Percentiles rank a stretch among this genome's conserved stretches.
Evolutionary conservation across 2,329 filamentous ascomycete genomes (phyloP).

Genomic region (Xylariales sp.): DNA sequence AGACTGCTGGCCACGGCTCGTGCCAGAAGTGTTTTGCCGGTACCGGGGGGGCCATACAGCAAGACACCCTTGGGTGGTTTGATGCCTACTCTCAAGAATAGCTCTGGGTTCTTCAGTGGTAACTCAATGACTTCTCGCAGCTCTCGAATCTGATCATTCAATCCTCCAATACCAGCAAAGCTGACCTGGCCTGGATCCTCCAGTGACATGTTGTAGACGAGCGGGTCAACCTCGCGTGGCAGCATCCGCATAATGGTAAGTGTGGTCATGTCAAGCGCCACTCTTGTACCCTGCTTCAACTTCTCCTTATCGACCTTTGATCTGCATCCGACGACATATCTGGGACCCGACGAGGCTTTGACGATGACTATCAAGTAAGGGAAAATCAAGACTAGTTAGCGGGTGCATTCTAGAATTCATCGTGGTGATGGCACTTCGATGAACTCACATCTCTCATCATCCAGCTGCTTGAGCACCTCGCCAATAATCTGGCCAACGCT

Average conservation of each 20-base stretch:
- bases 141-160: constrained; percentile 98
- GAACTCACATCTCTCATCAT: constrained; percentile 91
- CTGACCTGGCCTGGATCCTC: constrained; percentile 97
- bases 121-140: constrained; percentile 96
- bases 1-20: constrained; percentile 93
- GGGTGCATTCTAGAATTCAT: not conserved
- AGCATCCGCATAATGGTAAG: constrained; percentile 99
- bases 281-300: constrained; percentile 96
- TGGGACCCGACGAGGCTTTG: constrained; percentile 92
- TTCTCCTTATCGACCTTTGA: constrained; percentile 97
- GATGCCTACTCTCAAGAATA: constrained; percentile 95
- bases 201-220: constrained; percentile 99
- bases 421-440: not conserved
- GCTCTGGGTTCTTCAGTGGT: constrained; percentile 96
- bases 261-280: constrained; percentile 98
- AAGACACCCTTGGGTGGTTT: constrained; percentile 98
- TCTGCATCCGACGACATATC: constrained; percentile 97
- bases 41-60: constrained; percentile 93
- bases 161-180: constrained; percentile 93
- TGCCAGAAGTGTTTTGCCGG: constrained; percentile 91
- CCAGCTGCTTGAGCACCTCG: constrained; percentile 96
- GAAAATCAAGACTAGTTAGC: not conserved
- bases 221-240: constrained; percentile 92
- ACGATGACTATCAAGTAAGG: constrained; percentile 79
- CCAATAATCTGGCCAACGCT: constrained; percentile 99